Percentiles rank a stretch among this genome's conserved stretches.
phyloP scores from a whole-genome alignment of 148 eudicot species.

The Rhododendron vialii region DNA sequence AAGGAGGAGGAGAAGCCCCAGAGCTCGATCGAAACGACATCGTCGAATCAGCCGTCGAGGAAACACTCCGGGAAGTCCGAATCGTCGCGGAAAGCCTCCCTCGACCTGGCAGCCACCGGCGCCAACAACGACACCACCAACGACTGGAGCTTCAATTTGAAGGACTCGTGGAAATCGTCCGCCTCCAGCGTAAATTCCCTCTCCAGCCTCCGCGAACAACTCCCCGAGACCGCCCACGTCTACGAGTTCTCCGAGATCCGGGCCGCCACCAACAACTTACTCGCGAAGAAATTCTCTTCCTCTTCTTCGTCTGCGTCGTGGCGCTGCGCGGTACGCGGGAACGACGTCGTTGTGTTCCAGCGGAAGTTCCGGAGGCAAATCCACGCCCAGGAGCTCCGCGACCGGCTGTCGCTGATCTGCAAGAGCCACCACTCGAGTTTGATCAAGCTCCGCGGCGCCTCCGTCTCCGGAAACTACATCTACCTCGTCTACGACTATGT shows the following conservation, averaged over 20 bases:
- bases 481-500: conserved; percentile 71
- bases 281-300: conserved; percentile 42
- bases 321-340: conserved; percentile 46
- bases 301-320: conserved; percentile 75
- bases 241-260: conserved; percentile 56
- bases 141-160: conserved; percentile 15
- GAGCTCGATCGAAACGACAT: background rate
- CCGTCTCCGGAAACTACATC: conserved; percentile 47
- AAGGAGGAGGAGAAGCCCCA: background rate
- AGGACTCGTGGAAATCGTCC: conserved; percentile 36
- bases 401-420: conserved; percentile 42
- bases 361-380: conserved; percentile 53
- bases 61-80: background rate
- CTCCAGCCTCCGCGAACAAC: conserved; percentile 46
- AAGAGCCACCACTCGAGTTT: conserved; percentile 69
- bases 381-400: conserved; percentile 36
- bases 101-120: conserved; percentile 2
- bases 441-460: conserved; percentile 61
- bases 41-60: background rate
- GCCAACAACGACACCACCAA: background rate
- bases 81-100: background rate
- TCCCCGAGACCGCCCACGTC: conserved; percentile 52
- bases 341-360: conserved; percentile 43
- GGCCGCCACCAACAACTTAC: conserved; percentile 52
- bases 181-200: conserved; percentile 34